Percentiles rank a stretch among this genome's conserved stretches.
Evolutionary conservation across 495 filamentous ascomycete species (phyloP).

Genomic region (Usnea hakonensis): DNA sequence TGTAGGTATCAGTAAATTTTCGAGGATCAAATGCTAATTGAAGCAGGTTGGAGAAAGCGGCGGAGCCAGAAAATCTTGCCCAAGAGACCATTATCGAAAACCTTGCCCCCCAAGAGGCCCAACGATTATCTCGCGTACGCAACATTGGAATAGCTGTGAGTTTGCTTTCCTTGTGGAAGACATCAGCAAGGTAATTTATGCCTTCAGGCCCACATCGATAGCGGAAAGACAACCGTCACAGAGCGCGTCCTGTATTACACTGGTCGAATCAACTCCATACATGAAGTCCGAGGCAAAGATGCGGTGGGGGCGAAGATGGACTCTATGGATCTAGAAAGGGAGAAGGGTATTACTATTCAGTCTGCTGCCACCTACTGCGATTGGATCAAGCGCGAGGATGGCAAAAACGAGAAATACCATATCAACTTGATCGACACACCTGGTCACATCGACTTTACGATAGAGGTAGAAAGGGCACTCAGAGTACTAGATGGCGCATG

Average conservation of each 20-base stretch:
- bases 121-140: slow-evolving; percentile 67
- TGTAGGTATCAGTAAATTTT: slow-evolving; percentile 30
- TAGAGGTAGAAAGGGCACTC: slow-evolving; percentile 95
- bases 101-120: slow-evolving; percentile 65
- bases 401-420: slow-evolving; percentile 82
- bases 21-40: background rate
- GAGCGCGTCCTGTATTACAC: slow-evolving; percentile 99
- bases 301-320: slow-evolving; percentile 99
- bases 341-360: slow-evolving; percentile 98
- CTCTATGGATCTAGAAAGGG: slow-evolving; percentile 96
- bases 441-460: slow-evolving; percentile 98
- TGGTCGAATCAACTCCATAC: slow-evolving; percentile 90
- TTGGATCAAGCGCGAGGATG: slow-evolving; percentile 79
- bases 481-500: slow-evolving; percentile 94
- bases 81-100: slow-evolving; percentile 66
- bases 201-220: slow-evolving; percentile 89
- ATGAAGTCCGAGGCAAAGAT: slow-evolving; percentile 95
- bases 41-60: slow-evolving; percentile 53
- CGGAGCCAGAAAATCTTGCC: slow-evolving; percentile 49
- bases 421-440: slow-evolving; percentile 99
- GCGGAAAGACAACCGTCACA: slow-evolving; percentile 94
- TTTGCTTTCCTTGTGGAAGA: slow-evolving; percentile 2
- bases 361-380: slow-evolving; percentile 97
- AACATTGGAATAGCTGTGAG: slow-evolving; percentile 98
- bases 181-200: background rate